Evolutionary conservation across 192 early-diverging fungal genomes (phyloP).

Genomic region (Podila minutissima): DNA sequence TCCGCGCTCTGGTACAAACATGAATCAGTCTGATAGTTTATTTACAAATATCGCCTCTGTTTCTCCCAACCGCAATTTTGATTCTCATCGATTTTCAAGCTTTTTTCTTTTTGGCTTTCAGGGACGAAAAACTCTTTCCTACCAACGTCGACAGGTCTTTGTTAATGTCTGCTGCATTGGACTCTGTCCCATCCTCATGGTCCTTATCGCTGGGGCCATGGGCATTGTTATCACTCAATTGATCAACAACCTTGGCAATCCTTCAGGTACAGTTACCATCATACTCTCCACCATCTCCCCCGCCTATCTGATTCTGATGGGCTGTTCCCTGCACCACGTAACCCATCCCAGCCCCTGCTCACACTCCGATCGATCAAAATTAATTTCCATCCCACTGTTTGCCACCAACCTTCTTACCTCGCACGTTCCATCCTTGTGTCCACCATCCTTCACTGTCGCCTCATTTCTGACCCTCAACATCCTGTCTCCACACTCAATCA

Average conservation of each 20-base stretch:
- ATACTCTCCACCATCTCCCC: not conserved
- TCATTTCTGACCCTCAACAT: too few species aligned
- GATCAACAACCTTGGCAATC: conserved; percentile 54
- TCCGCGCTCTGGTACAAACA: conserved; percentile 47
- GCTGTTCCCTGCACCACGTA: not conserved
- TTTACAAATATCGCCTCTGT: not conserved
- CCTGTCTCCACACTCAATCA: too few species aligned
- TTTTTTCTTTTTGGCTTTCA: conserved; percentile 15
- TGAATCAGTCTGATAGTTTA: too few species aligned
- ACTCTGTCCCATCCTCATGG: conserved; percentile 77
- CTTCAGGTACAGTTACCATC: conserved; percentile 52
- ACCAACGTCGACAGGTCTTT: conserved; percentile 76
- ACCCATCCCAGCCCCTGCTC: too few species aligned
- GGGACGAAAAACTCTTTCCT: conserved; percentile 72
- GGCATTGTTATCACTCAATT: conserved; percentile 63
- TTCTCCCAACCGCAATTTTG: not conserved
- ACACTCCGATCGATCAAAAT: too few species aligned
- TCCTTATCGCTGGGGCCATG: conserved; percentile 65
- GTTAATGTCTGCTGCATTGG: conserved; percentile 77
- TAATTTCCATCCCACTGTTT: not conserved
- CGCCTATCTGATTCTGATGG: not conserved
- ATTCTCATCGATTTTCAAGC: not conserved
- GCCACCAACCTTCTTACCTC: not conserved
- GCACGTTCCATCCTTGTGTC: not conserved
- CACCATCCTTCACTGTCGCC: not conserved